Conservation (phyloP, 345 rosid species). For the Geranium brycei region DNA sequence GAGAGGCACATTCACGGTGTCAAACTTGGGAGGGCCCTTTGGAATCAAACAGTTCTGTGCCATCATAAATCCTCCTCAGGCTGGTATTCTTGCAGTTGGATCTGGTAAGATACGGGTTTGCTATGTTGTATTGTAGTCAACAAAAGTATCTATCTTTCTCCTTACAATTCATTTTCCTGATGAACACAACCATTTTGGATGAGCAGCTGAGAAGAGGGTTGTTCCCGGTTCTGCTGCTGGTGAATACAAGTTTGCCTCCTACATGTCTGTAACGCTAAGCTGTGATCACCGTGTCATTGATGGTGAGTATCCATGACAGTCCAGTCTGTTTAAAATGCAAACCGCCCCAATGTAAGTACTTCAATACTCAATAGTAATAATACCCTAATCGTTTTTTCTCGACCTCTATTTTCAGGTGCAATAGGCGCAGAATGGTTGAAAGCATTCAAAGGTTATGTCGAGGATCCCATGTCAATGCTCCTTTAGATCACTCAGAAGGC, state of each 20-base stretch:
- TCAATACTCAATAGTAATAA: not conserved
- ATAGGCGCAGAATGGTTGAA: conserved; percentile 95
- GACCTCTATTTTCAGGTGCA: conserved; percentile 39
- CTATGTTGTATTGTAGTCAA: not conserved
- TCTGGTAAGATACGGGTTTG: conserved; percentile 40
- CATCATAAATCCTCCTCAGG: conserved; percentile 87
- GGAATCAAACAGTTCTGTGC: conserved; percentile 94
- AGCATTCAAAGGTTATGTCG: conserved; percentile 83
- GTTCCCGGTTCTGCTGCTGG: conserved; percentile 55
- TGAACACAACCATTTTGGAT: conserved; percentile 1
- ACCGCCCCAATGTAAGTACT: not conserved
- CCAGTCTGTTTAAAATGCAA: not conserved
- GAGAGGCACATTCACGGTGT: conserved; percentile 94
- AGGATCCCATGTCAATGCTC: conserved; percentile 90
- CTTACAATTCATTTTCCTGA: conserved; percentile 1
- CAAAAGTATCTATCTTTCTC: not conserved
- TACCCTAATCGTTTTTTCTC: not conserved
- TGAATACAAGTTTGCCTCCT: conserved; percentile 60
- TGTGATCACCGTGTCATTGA: conserved; percentile 96
- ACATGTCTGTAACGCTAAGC: conserved; percentile 78
- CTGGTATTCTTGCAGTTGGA: conserved; percentile 89
- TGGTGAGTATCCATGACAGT: conserved; percentile 25
- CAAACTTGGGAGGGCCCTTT: conserved; percentile 97
- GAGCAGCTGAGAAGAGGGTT: conserved; percentile 85
- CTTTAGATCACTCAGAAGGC: conserved; percentile 24